These are phyloP conservation scores for Albatrellus ellisii DNA, from an alignment of 768 basidiomycete species.

Conservation along the genomic window DNA sequence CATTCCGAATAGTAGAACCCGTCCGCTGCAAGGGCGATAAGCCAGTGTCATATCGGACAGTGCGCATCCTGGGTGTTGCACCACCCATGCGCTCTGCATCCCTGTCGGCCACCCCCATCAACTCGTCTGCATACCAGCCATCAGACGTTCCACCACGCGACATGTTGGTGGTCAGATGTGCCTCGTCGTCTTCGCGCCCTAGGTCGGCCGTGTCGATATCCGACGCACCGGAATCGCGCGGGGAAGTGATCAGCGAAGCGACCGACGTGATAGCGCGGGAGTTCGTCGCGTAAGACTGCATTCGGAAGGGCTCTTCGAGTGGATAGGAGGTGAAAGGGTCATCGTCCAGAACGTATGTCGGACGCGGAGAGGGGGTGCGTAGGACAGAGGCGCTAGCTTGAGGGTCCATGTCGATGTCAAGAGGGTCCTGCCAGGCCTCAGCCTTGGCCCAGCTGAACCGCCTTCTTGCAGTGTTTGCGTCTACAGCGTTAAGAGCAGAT, in stretches of 20 bases:
- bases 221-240: slow-evolving; percentile 20
- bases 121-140: slow-evolving; percentile 15
- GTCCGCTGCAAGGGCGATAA: slow-evolving; percentile 52
- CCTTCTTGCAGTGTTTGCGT: slow-evolving; percentile 28
- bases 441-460: slow-evolving; percentile 40
- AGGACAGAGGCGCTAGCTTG: slow-evolving; percentile 12
- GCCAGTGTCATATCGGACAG: slow-evolving; percentile 37
- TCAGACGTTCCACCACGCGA: slow-evolving; percentile 21
- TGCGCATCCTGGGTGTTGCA: slow-evolving; percentile 25
- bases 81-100: slow-evolving; percentile 22
- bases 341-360: slow-evolving; percentile 19
- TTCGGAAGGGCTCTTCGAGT: slow-evolving; percentile 19
- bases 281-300: slow-evolving; percentile 10
- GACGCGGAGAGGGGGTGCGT: not conserved
- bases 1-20: slow-evolving; percentile 41
- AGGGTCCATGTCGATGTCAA: slow-evolving; percentile 25
- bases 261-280: slow-evolving; percentile 30
- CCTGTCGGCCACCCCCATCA: slow-evolving; percentile 34
- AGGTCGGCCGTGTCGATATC: slow-evolving; percentile 28
- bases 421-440: slow-evolving; percentile 34
- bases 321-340: slow-evolving; percentile 38
- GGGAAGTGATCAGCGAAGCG: slow-evolving; percentile 32
- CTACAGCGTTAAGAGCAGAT: slow-evolving; percentile 25
- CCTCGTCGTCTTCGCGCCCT: slow-evolving; percentile 41
- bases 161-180: slow-evolving; percentile 43